These are phyloP conservation scores for Paecilomyces dactylethromorphus DNA, from an alignment of 2,329 filamentous ascomycete genomes.

Conservation along the genomic window DNA sequence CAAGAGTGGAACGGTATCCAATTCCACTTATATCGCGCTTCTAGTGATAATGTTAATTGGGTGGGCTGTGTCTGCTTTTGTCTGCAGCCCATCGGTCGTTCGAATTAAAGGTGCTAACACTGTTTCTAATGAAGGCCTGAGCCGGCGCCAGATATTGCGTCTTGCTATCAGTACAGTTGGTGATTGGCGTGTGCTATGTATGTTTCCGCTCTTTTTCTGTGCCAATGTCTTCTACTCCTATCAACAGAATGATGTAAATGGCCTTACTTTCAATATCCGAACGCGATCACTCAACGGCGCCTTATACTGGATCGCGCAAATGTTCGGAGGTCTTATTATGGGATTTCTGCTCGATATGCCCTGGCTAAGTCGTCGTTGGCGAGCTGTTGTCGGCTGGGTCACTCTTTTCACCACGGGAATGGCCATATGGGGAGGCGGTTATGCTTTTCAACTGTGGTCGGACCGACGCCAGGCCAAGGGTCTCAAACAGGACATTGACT, in stretches of 20 bases:
- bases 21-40: constrained; percentile 47
- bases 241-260: constrained; percentile 50
- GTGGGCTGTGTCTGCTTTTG: constrained; percentile 42
- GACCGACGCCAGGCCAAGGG: no score
- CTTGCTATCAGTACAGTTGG: constrained; percentile 31
- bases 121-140: constrained; percentile 34
- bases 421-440: constrained; percentile 56
- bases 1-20: constrained; percentile 38
- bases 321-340: constrained; percentile 42
- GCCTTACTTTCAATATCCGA: constrained; percentile 45
- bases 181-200: constrained; percentile 41
- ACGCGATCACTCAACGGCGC: constrained; percentile 47
- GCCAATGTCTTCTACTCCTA: constrained; percentile 50
- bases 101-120: constrained; percentile 31
- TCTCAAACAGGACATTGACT: no score
- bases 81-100: constrained; percentile 43
- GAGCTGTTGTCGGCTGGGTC: constrained; percentile 43
- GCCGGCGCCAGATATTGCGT: constrained; percentile 21
- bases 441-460: constrained; percentile 57
- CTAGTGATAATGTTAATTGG: constrained; percentile 45
- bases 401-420: constrained; percentile 45
- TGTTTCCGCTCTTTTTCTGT: constrained; percentile 50
- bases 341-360: constrained; percentile 33
- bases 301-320: constrained; percentile 49
- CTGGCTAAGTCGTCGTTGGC: constrained; percentile 37